Evolutionary conservation across 163 green algal species (phyloP).

Genomic region (Picocystis sp.): DNA sequence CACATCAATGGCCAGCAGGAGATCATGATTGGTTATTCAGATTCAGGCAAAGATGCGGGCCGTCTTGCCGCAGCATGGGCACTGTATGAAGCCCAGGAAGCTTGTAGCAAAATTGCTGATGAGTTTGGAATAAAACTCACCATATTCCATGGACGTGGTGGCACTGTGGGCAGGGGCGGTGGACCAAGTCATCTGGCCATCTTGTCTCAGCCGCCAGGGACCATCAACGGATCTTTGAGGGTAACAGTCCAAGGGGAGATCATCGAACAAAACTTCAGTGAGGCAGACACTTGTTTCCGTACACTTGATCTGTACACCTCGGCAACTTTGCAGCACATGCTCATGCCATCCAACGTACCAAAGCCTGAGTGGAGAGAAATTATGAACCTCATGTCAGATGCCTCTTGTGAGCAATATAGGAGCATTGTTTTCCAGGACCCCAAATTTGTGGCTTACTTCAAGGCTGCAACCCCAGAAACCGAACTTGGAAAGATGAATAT

Average conservation of each 20-base stretch:
- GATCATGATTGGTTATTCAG: slow-evolving; percentile 94
- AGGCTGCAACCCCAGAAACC: slow-evolving; percentile 60
- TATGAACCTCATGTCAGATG: slow-evolving; percentile 51
- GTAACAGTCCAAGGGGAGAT: slow-evolving; percentile 69
- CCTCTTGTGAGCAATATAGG: slow-evolving; percentile 40
- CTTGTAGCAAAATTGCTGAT: not conserved
- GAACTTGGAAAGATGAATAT: slow-evolving; percentile 96
- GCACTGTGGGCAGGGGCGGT: slow-evolving; percentile 73
- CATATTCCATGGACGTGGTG: slow-evolving; percentile 79
- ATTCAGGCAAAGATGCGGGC: slow-evolving; percentile 83
- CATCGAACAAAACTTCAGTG: slow-evolving; percentile 13
- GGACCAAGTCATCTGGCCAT: slow-evolving; percentile 79
- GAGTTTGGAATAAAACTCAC: slow-evolving; percentile 49
- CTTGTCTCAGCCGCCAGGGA: slow-evolving; percentile 57
- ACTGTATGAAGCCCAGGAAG: slow-evolving; percentile 56
- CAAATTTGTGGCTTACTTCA: slow-evolving; percentile 84
- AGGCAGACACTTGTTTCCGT: slow-evolving; percentile 23
- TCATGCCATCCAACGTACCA: slow-evolving; percentile 39
- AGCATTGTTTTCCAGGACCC: slow-evolving; percentile 56
- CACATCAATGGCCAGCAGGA: slow-evolving; percentile 64
- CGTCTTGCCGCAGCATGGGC: slow-evolving; percentile 73
- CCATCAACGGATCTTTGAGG: slow-evolving; percentile 66
- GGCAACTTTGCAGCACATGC: slow-evolving; percentile 65
- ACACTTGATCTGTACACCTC: slow-evolving; percentile 78
- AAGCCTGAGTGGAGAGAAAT: slow-evolving; percentile 35